Conservation (phyloP, 1,284 basidiomycete genomes). For the Tremellales sp. region DNA sequence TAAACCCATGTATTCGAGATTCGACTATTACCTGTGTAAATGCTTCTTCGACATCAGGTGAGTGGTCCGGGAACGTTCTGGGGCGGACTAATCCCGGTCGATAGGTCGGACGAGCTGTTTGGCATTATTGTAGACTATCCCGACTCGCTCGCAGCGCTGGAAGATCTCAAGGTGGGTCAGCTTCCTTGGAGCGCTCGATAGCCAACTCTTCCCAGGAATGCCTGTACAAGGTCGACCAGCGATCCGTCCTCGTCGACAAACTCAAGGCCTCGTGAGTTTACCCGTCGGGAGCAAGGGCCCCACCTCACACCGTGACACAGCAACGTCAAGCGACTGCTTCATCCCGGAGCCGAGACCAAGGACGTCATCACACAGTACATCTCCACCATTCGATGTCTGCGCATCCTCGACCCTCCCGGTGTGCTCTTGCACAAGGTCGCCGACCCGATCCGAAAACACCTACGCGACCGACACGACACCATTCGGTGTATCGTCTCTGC, state of each 20-base stretch:
- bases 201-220: conserved; percentile 39
- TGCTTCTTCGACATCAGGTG: conserved; percentile 79
- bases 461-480: conserved; percentile 78
- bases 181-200: not conserved
- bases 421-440: conserved; percentile 89
- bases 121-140: conserved; percentile 94
- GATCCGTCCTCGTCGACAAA: conserved; percentile 41
- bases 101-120: conserved; percentile 81
- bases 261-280: conserved; percentile 40
- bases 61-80: conserved; percentile 1
- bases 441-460: conserved; percentile 80
- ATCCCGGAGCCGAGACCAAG: conserved; percentile 93
- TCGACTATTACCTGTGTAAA: conserved; percentile 88
- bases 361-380: conserved; percentile 90
- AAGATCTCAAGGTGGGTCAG: conserved; percentile 71
- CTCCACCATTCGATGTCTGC: conserved; percentile 85
- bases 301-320: conserved; percentile 48
- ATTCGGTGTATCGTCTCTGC: conserved; percentile 88
- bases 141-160: conserved; percentile 76
- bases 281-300: not conserved
- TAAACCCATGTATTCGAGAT: conserved; percentile 74
- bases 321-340: conserved; percentile 79
- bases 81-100: not conserved
- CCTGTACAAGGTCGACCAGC: conserved; percentile 39
- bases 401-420: conserved; percentile 85